Conservation (phyloP, 2,329 filamentous ascomycete species). For the Phaeosphaeria sp. region DNA sequence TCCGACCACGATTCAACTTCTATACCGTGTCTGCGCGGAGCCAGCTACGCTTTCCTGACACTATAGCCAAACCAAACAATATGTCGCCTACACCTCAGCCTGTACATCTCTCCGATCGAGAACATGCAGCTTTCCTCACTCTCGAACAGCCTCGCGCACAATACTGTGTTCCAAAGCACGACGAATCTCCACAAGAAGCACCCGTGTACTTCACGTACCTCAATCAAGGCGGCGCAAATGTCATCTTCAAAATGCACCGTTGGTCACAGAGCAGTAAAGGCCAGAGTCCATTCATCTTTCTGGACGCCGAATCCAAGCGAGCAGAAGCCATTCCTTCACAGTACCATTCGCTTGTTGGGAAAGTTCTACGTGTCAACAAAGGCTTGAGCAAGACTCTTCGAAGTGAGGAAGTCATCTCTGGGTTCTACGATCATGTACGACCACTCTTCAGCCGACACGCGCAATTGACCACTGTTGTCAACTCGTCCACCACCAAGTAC, state of each 20-base stretch:
- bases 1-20: not conserved
- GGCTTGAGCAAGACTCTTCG: slow-evolving; percentile 34
- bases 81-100: not conserved
- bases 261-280: slow-evolving; percentile 6
- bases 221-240: slow-evolving; percentile 45
- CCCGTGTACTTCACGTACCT: slow-evolving; percentile 32
- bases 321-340: slow-evolving; percentile 13
- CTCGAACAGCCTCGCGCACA: slow-evolving; percentile 4
- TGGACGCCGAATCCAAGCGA: slow-evolving; percentile 14
- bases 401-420: slow-evolving; percentile 31
- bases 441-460: slow-evolving; percentile 33
- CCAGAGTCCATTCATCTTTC: slow-evolving; percentile 20
- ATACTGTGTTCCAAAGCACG: slow-evolving; percentile 20
- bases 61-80: not conserved
- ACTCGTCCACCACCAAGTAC: not conserved
- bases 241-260: slow-evolving; percentile 36
- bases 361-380: slow-evolving; percentile 41
- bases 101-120: not conserved
- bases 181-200: slow-evolving; percentile 5
- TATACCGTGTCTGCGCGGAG: not conserved
- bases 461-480: slow-evolving; percentile 1
- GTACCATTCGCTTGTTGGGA: slow-evolving; percentile 11
- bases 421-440: slow-evolving; percentile 34
- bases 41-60: not conserved
- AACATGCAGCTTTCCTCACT: not conserved